phyloP scores from a whole-genome alignment of 805 yeast genomes.

The Lipomyces sp. region DNA sequence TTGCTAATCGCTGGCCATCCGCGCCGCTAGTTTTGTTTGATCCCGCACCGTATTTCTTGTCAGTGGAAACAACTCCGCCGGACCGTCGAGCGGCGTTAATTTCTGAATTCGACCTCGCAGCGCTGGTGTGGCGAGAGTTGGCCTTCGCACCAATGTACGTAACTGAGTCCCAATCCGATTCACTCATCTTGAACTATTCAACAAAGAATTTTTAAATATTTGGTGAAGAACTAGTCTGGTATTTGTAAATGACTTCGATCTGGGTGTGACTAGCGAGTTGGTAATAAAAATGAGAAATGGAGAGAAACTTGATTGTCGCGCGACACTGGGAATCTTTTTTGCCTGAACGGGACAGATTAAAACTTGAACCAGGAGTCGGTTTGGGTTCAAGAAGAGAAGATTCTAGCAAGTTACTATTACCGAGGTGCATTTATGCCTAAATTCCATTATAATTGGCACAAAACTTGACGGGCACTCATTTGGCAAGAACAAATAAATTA shows the following conservation, averaged over 20 bases:
- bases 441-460: too few species aligned
- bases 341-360: not conserved
- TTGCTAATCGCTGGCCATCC: conserved; percentile 94
- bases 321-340: not conserved
- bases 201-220: not conserved
- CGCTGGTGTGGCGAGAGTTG: conserved; percentile 75
- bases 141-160: conserved; percentile 90
- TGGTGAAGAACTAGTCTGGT: not conserved
- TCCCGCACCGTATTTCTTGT: conserved; percentile 82
- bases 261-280: not conserved
- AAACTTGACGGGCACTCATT: too few species aligned
- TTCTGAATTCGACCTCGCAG: conserved; percentile 76
- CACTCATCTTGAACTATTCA: conserved; percentile 12
- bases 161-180: conserved; percentile 84
- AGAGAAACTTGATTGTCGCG: not conserved
- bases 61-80: conserved; percentile 87
- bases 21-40: conserved; percentile 66
- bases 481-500: too few species aligned
- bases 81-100: conserved; percentile 93
- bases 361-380: not conserved
- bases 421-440: conserved; percentile 10
- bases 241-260: not conserved
- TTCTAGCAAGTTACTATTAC: conserved; percentile 7
- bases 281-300: not conserved
- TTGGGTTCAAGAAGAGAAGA: not conserved